Base-by-base conservation (phyloP, 2,329 filamentous ascomycete genomes). In the Phyllachora maydis region DNA sequence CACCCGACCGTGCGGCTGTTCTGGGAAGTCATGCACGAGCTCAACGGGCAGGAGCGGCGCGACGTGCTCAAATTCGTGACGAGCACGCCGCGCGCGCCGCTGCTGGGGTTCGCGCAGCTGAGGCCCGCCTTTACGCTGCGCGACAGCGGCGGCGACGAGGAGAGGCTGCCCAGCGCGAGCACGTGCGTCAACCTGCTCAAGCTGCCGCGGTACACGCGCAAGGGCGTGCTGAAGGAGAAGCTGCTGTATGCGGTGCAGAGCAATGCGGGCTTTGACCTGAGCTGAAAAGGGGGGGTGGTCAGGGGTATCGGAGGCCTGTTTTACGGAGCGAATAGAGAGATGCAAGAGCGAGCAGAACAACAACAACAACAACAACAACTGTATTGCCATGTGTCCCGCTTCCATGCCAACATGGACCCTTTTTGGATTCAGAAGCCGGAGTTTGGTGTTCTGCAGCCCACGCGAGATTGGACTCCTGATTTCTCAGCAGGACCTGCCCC, bases 171-270 rank as follows among this genome's bases (percentile, higher is more conserved):
- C 3, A 95, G 81, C 41, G 82, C 88, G 11, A 93, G 83, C 42
- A 98, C 88, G 0, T 98, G 88, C 38, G 81, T 95, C 14, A 98
- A 98, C 43, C 44, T 98, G 35, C 51, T 98, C 22, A 98, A 98
- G 54, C 50, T 98, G 34, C 88, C 88, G 5, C 66, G 72, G 33
- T 98, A 95, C 46, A 61, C 47, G 22, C 67, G 57, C 16, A 65
- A 70, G 31, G 47, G 53, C 28, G 60, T 56, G 14, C 44, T 98
- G 37, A 71, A 65, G 40, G 64, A 72, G 39, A 95, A 92, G 51
- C 44, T 98, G 29, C 50, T 95, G 24, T 92, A 93, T 47, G 85
- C 85, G 6, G 67, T 93, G 11, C 78, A 78, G 35, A 76, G 79
- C 0, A 82, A 82, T 1, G 85, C 88, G 22, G 85, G 88, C 1